Evolutionary conservation across 768 basidiomycete species (phyloP).

Genomic region (Suillus sp.): DNA sequence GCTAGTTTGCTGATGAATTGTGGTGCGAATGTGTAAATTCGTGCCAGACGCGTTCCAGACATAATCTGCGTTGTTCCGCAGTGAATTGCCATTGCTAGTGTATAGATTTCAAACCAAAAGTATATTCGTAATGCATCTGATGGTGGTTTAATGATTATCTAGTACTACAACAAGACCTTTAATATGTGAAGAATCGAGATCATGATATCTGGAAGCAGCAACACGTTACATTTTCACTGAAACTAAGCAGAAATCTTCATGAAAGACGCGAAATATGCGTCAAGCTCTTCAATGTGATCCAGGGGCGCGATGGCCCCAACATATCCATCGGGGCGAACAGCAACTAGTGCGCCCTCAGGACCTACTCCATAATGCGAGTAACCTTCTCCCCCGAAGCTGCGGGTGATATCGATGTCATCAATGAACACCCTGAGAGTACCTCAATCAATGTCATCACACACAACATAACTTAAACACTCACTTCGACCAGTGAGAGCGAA

Average conservation of each 20-base stretch:
- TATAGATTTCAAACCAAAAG: neutral
- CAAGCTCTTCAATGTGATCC: slow-evolving; percentile 36
- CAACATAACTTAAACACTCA: slow-evolving; percentile 21
- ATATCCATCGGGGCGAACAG: slow-evolving; percentile 49
- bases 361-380: slow-evolving; percentile 55
- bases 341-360: slow-evolving; percentile 30
- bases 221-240: too few species aligned
- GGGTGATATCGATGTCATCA: slow-evolving; percentile 53
- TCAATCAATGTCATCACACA: neutral
- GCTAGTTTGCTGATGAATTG: too few species aligned
- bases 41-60: neutral
- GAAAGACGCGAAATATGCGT: slow-evolving; percentile 52
- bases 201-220: neutral
- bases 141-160: neutral
- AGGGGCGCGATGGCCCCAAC: slow-evolving; percentile 59
- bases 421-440: slow-evolving; percentile 50
- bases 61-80: neutral
- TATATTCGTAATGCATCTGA: neutral
- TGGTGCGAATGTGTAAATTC: too few species aligned
- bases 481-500: slow-evolving; percentile 47
- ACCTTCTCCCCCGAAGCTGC: slow-evolving; percentile 51
- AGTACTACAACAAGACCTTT: neutral
- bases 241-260: slow-evolving; percentile 19
- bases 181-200: neutral
- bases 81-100: too few species aligned